Base-by-base conservation (phyloP, 176 grass and related monocot species). In the Thalia dealbata region DNA sequence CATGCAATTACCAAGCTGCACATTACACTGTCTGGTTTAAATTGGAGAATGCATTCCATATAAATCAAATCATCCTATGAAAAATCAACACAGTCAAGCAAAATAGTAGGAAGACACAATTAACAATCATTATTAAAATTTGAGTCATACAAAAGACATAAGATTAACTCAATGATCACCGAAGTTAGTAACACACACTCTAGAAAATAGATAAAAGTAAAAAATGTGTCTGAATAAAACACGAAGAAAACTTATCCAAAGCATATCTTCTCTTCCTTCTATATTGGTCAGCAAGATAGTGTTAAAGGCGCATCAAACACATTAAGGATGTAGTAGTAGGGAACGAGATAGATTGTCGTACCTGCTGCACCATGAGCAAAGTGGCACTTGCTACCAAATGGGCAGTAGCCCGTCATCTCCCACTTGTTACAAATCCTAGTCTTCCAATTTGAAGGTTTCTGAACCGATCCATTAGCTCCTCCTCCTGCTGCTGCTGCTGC, bases 381-480 rank as follows among this genome's bases (percentile, higher is more conserved):
- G 79, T 95, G 90, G 71, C 95, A 99, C 56, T 99, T 99, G 81
- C 87, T 91, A 51, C 95, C 95, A 14, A 99, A 99, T 8, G 95
- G 95, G 28, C 95, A 99, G 78, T 99, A 99, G 4, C 95, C 90
- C 75, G 95, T 99, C 90, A 91, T 99, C 90, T 99, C 95, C 95
- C 95, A 99, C 85, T 99, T 99, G 87, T 99, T 99, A 67, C 95
- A 99, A 52, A 95, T 95, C 77, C 95, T 80, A 5, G 90, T 99
- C 83, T 99, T 99, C 95, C 95, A 99, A 76, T 99, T 95, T 3
- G 95, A 99, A 8, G 95, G 95, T 62, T 99, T 99, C 81, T 73
- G 87, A 38, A 30, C 76, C 0, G 70, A 42, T 2, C 16, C 87
- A 82, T 74, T 85, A 0, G 50, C 26, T 28, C 72, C 70, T 18